Conservation (phyloP, 1,284 basidiomycete species). For the Kwoniella shivajii region DNA sequence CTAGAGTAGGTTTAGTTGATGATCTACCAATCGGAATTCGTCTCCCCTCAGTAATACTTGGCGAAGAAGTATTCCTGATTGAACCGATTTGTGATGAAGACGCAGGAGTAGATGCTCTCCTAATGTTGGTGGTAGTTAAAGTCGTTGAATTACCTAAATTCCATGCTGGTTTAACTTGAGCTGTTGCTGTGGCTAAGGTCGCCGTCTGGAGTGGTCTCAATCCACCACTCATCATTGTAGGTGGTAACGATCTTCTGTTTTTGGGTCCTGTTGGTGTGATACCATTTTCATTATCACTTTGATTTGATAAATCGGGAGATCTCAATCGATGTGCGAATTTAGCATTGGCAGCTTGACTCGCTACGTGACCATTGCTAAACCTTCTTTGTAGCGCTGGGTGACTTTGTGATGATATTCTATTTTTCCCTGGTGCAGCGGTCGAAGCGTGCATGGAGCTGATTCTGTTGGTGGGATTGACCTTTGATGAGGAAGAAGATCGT, state of each 20-base stretch:
- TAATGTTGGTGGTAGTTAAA: background rate
- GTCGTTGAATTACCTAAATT: slow-evolving; percentile 12
- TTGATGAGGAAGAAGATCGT: background rate
- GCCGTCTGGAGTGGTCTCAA: slow-evolving; percentile 9
- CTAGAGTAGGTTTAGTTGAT: background rate
- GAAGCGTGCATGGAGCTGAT: background rate
- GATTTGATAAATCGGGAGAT: slow-evolving; percentile 17
- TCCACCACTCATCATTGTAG: slow-evolving; percentile 6
- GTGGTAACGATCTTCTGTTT: slow-evolving; percentile 23
- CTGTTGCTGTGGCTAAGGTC: background rate
- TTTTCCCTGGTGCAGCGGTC: background rate
- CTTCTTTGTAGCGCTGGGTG: slow-evolving; percentile 18
- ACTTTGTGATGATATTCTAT: slow-evolving; percentile 1
- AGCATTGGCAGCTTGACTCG: slow-evolving; percentile 36
- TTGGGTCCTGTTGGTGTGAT: slow-evolving; percentile 1
- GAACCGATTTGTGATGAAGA: slow-evolving; percentile 4
- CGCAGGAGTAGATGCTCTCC: slow-evolving; percentile 9
- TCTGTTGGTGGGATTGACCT: too few relatives aligned
- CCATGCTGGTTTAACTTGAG: slow-evolving; percentile 12
- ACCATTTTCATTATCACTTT: background rate
- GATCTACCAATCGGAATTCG: slow-evolving; percentile 6
- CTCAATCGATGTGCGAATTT: slow-evolving; percentile 50
- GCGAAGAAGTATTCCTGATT: background rate
- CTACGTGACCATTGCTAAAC: slow-evolving; percentile 19
- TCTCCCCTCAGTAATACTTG: background rate